Conservation (phyloP, 1,139 yeast species). For the Hansenula lynferdii region DNA sequence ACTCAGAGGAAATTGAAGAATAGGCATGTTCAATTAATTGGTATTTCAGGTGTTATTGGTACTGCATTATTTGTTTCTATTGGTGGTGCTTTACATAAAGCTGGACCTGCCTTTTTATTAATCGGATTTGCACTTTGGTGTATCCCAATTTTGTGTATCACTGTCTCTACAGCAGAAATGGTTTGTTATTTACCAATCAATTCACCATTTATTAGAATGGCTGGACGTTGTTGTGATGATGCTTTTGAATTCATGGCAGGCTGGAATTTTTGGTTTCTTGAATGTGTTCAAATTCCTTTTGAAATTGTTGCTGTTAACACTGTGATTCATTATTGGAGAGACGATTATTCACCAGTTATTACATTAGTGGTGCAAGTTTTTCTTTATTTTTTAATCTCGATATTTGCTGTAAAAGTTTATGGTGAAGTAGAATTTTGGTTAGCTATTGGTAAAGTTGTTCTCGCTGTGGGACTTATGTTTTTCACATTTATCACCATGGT, state of each 20-base stretch:
- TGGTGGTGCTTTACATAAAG: constrained; percentile 62
- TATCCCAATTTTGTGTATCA: constrained; percentile 56
- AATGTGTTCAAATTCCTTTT: constrained; percentile 73
- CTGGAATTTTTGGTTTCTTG: constrained; percentile 76
- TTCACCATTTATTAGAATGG: constrained; percentile 55
- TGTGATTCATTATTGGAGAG: constrained; percentile 75
- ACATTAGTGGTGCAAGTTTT: constrained; percentile 59
- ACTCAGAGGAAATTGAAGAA: constrained; percentile 42
- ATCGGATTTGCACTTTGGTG: constrained; percentile 63
- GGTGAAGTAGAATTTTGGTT: constrained; percentile 85
- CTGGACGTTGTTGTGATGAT: constrained; percentile 57
- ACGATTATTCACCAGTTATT: constrained; percentile 65
- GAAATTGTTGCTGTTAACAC: constrained; percentile 80
- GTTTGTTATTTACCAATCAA: constrained; percentile 71
- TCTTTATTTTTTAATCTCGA: constrained; percentile 57
- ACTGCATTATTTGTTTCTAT: constrained; percentile 74
- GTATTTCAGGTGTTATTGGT: constrained; percentile 84
- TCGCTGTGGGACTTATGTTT: constrained; percentile 66
- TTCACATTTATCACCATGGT: constrained; percentile 79
- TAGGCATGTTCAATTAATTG: constrained; percentile 72
- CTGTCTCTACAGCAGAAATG: constrained; percentile 79
- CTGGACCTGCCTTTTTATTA: constrained; percentile 76
- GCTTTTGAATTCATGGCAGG: constrained; percentile 76
- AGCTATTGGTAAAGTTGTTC: constrained; percentile 64
- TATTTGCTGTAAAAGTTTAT: constrained; percentile 66